These are phyloP conservation scores for Sordaria brevicollis DNA, from an alignment of 495 filamentous ascomycete genomes.

Conservation along the genomic window DNA sequence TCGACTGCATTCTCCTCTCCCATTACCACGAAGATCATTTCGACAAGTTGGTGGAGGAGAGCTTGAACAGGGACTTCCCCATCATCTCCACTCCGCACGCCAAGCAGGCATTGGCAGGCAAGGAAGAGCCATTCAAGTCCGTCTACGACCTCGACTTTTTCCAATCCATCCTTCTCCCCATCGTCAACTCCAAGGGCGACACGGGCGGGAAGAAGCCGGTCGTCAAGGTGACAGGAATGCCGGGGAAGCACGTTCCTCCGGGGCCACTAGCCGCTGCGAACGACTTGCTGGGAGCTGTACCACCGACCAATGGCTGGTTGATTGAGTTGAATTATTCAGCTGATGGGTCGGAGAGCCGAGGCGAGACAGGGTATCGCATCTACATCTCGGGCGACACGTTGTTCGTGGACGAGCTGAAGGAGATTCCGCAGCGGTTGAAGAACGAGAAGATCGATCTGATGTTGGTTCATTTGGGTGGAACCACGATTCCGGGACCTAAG, in stretches of 20 bases:
- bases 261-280: constrained; percentile 39
- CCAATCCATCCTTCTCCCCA: constrained; percentile 40
- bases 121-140: constrained; percentile 40
- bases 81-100: constrained; percentile 62
- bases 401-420: constrained; percentile 48
- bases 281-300: constrained; percentile 51
- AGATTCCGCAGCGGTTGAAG: constrained; percentile 39
- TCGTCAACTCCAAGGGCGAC: constrained; percentile 19
- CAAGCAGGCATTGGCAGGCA: constrained; percentile 36
- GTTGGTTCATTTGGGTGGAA: constrained; percentile 57
- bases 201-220: constrained; percentile 13
- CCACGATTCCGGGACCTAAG: constrained; percentile 49
- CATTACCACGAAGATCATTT: constrained; percentile 65
- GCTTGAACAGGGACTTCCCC: constrained; percentile 44
- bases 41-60: constrained; percentile 49
- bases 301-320: constrained; percentile 66
- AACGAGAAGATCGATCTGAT: constrained; percentile 54
- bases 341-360: constrained; percentile 16
- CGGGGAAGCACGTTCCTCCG: constrained; percentile 58
- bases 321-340: constrained; percentile 47
- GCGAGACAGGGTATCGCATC: constrained; percentile 47
- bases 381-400: constrained; percentile 70
- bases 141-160: constrained; percentile 48
- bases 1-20: constrained; percentile 52
- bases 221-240: constrained; percentile 56